phyloP scores from a whole-genome alignment of 805 yeast species.

The Vanderwaltozyma tropicalis region DNA sequence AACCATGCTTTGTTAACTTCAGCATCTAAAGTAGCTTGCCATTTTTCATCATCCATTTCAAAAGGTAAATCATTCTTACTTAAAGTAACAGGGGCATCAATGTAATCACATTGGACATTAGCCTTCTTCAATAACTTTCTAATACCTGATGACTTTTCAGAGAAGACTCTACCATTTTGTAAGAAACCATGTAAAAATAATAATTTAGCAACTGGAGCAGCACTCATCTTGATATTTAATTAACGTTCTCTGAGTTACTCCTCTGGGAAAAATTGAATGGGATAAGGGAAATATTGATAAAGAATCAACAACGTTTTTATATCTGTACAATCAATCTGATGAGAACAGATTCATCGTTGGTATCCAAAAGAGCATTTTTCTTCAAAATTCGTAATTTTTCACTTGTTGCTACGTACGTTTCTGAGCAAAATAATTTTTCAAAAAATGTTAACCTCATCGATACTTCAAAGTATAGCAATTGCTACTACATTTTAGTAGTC shows the following conservation, averaged over 20 bases:
- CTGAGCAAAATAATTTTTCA: too few species aligned
- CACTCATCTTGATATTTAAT: slow-evolving; percentile 20
- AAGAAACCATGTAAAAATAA: slow-evolving; percentile 89
- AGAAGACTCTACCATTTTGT: slow-evolving; percentile 73
- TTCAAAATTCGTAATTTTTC: too few species aligned
- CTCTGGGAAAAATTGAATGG: too few species aligned
- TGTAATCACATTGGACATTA: slow-evolving; percentile 61
- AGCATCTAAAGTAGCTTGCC: slow-evolving; percentile 37
- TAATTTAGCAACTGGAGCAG: slow-evolving; percentile 33
- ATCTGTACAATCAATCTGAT: too few species aligned
- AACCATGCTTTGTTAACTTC: slow-evolving; percentile 65
- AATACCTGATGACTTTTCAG: slow-evolving; percentile 81
- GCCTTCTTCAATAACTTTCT: slow-evolving; percentile 60
- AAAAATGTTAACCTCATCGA: too few species aligned
- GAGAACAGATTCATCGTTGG: too few species aligned
- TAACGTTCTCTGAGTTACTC: background rate
- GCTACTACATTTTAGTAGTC: too few species aligned
- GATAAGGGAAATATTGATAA: too few species aligned
- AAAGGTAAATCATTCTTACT: slow-evolving; percentile 68
- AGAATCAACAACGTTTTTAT: too few species aligned
- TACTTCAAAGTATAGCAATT: too few species aligned
- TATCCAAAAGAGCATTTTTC: too few species aligned
- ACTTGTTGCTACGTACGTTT: too few species aligned
- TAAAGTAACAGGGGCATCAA: slow-evolving; percentile 67
- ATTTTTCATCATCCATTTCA: slow-evolving; percentile 44